Conservation (phyloP, 129 eudicot genomes). For the Silybum marianum region DNA sequence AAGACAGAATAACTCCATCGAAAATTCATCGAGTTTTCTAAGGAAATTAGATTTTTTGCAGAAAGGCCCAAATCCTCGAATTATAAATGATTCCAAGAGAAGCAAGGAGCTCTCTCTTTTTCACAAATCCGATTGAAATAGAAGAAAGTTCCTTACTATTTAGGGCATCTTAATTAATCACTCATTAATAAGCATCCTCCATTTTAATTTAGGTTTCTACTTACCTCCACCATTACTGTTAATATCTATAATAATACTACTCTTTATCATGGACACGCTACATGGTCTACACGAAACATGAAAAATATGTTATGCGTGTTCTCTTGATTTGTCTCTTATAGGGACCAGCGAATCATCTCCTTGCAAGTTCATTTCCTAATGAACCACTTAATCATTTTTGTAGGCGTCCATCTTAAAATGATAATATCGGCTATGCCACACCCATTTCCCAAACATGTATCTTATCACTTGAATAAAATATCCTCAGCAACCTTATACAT, state of each 20-base stretch:
- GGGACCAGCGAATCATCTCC: not conserved
- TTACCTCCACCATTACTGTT: not conserved
- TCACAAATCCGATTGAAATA: not conserved
- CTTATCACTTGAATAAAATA: not conserved
- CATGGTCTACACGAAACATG: not conserved
- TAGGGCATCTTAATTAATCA: slow-evolving; percentile 13
- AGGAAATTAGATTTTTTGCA: not conserved
- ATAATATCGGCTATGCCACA: not conserved
- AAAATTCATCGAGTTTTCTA: not conserved
- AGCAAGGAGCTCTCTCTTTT: not conserved
- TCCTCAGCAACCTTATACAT: not conserved
- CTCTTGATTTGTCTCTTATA: not conserved
- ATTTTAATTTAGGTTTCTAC: not conserved
- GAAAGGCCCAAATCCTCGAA: not conserved
- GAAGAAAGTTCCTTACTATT: not conserved
- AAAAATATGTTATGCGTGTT: not conserved
- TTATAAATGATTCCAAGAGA: not conserved
- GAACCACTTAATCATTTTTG: not conserved
- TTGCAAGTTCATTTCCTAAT: not conserved
- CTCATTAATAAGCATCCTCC: not conserved
- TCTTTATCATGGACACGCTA: not conserved
- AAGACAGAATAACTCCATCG: not conserved
- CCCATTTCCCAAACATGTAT: not conserved
- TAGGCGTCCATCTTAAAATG: not conserved
- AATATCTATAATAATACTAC: not conserved